Conservation (phyloP, 495 filamentous ascomycete genomes). For the Penicillium macrosclerotiorum region DNA sequence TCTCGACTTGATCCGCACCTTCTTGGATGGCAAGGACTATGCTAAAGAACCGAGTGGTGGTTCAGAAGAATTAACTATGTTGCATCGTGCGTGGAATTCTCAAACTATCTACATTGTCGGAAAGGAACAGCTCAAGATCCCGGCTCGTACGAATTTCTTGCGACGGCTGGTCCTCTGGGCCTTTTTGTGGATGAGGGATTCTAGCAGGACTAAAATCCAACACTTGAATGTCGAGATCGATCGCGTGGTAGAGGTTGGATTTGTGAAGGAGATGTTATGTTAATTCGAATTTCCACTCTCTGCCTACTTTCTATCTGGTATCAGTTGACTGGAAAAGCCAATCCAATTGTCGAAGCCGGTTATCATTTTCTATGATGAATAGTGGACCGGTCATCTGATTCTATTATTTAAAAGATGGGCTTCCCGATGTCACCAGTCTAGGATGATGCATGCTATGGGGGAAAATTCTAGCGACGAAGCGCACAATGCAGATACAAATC, state of each 20-base stretch:
- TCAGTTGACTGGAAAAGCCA: too few relatives aligned
- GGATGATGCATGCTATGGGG: too few relatives aligned
- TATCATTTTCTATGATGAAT: too few relatives aligned
- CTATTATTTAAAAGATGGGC: too few relatives aligned
- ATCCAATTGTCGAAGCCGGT: too few relatives aligned
- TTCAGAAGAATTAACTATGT: slow-evolving; percentile 12
- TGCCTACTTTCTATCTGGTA: too few relatives aligned
- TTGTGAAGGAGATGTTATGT: slow-evolving; percentile 51
- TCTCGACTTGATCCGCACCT: slow-evolving; percentile 56
- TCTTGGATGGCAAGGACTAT: slow-evolving; percentile 31
- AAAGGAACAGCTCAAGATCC: slow-evolving; percentile 65
- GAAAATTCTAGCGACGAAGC: too few relatives aligned
- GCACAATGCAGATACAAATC: too few relatives aligned
- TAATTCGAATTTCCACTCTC: background rate
- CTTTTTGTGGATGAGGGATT: slow-evolving; percentile 69
- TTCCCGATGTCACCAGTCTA: too few relatives aligned
- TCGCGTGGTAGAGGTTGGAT: slow-evolving; percentile 64
- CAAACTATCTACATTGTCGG: slow-evolving; percentile 71
- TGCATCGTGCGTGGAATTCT: slow-evolving; percentile 55
- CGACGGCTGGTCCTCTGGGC: slow-evolving; percentile 47
- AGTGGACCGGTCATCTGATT: too few relatives aligned
- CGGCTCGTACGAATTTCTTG: slow-evolving; percentile 35
- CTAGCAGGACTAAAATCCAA: slow-evolving; percentile 60
- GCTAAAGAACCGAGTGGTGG: background rate
- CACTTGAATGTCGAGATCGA: slow-evolving; percentile 60